Percentiles rank a stretch among this genome's conserved stretches.
These are phyloP conservation scores for Pseudogymnoascus sp. DNA, from an alignment of 2,329 filamentous ascomycete species.

Conservation along the genomic window DNA sequence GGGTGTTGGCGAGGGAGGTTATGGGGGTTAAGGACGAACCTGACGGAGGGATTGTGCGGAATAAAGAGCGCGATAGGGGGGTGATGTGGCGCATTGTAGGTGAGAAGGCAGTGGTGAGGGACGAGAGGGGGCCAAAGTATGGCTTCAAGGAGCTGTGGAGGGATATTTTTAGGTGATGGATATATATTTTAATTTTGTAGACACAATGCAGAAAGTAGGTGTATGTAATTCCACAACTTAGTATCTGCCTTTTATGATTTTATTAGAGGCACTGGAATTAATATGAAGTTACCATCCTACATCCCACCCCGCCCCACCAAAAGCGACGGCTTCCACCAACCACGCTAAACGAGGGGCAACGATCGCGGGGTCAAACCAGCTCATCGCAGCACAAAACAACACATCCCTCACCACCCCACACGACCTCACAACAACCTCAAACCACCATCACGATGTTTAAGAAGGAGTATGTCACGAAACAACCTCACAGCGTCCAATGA, in stretches of 20 bases:
- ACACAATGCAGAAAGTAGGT: too few species aligned
- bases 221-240: too few species aligned
- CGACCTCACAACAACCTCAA: neutral
- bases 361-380: slow-evolving; percentile 6
- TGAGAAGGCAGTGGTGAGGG: slow-evolving; percentile 55
- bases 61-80: slow-evolving; percentile 37
- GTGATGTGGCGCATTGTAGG: slow-evolving; percentile 55
- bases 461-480: slow-evolving; percentile 58
- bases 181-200: too few species aligned
- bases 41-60: slow-evolving; percentile 33
- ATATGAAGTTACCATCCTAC: neutral
- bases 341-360: slow-evolving; percentile 7
- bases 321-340: neutral
- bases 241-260: too few species aligned
- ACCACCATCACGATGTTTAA: slow-evolving; percentile 66
- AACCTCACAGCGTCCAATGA: slow-evolving; percentile 7
- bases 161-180: slow-evolving; percentile 50
- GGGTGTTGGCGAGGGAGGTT: slow-evolving; percentile 64
- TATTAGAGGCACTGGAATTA: too few species aligned
- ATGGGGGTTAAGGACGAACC: slow-evolving; percentile 52
- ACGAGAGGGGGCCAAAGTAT: slow-evolving; percentile 68
- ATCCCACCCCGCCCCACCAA: slow-evolving; percentile 1
- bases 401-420: slow-evolving; percentile 9
- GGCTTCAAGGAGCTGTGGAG: slow-evolving; percentile 85
- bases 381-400: slow-evolving; percentile 19